A percentile compares a stretch with the other conserved stretches of the same genome.
These are phyloP conservation scores for Fusarium ramigenum DNA, from an alignment of 2,329 filamentous ascomycete species.

Conservation along the genomic window DNA sequence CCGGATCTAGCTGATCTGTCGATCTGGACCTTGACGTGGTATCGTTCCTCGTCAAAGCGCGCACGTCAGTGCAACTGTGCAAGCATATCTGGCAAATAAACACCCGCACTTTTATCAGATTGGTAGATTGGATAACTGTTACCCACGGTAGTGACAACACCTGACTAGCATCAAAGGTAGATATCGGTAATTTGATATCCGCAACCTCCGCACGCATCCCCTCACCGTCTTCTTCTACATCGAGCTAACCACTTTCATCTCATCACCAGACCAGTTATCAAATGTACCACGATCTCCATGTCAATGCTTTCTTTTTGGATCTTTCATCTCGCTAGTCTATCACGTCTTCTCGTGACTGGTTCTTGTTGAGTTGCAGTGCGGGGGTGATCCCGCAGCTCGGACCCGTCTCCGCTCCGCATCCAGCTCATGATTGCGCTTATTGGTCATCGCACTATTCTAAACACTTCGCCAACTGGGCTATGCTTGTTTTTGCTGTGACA, in stretches of 20 bases:
- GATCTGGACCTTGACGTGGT: not conserved
- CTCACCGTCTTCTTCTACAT: not conserved
- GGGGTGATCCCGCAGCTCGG: conserved; percentile 17
- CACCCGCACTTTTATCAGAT: not conserved
- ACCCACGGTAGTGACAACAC: not conserved
- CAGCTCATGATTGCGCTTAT: not conserved
- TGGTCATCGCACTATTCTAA: not conserved
- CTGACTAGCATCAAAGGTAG: not conserved
- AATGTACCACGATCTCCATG: not conserved
- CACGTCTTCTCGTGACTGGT: not conserved
- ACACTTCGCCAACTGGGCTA: not conserved
- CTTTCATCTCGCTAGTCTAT: not conserved
- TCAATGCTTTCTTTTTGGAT: not conserved
- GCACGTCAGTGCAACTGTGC: not conserved
- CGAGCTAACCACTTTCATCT: not conserved
- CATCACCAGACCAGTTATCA: not conserved
- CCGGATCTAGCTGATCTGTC: not conserved
- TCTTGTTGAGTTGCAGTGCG: conserved; percentile 2
- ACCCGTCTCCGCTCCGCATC: conserved; percentile 18
- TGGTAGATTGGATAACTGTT: not conserved
- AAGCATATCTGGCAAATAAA: not conserved
- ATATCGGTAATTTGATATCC: not conserved
- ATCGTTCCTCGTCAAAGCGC: not conserved
- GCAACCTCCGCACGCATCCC: not conserved
- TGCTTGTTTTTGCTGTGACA: too few species aligned